Conservation (phyloP, 2,329 filamentous ascomycete species). For the Apiospora kogelbergensis region DNA sequence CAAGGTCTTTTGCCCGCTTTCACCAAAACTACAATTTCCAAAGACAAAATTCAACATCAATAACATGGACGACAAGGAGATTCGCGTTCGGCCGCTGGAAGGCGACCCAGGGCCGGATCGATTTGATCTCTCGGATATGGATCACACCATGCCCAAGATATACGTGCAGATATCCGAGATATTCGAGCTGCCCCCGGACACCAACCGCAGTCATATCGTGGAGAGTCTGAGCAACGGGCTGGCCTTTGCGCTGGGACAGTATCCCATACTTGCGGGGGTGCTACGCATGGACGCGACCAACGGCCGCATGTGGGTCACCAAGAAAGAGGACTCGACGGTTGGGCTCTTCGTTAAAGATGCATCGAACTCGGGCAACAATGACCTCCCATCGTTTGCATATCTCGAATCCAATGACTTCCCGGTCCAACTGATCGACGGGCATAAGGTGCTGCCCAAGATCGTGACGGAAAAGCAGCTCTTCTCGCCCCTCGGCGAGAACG, state of each 20-base stretch:
- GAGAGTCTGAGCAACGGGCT: slow-evolving; percentile 19
- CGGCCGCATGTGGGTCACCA: slow-evolving; percentile 21
- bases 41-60: too few relatives aligned
- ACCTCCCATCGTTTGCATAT: slow-evolving; percentile 18
- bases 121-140: slow-evolving; percentile 28
- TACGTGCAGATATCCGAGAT: slow-evolving; percentile 21
- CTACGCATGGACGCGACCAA: slow-evolving; percentile 17
- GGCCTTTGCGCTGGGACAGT: slow-evolving; percentile 19
- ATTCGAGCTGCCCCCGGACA: slow-evolving; percentile 16
- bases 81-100: not conserved
- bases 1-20: too few relatives aligned
- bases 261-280: slow-evolving; percentile 18
- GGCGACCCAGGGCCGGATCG: not conserved
- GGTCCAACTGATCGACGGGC: slow-evolving; percentile 12
- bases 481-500: slow-evolving; percentile 15
- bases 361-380: not conserved
- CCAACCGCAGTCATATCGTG: slow-evolving; percentile 15
- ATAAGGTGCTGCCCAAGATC: slow-evolving; percentile 14
- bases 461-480: slow-evolving; percentile 17
- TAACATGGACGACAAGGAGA: not conserved
- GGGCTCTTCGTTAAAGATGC: slow-evolving; percentile 18
- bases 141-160: slow-evolving; percentile 28
- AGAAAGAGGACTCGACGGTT: slow-evolving; percentile 16
- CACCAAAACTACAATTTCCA: too few relatives aligned
- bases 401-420: slow-evolving; percentile 21